Evolutionary conservation across 1,139 yeast genomes (phyloP).

Genomic region (Meyerozyma carpophila): DNA sequence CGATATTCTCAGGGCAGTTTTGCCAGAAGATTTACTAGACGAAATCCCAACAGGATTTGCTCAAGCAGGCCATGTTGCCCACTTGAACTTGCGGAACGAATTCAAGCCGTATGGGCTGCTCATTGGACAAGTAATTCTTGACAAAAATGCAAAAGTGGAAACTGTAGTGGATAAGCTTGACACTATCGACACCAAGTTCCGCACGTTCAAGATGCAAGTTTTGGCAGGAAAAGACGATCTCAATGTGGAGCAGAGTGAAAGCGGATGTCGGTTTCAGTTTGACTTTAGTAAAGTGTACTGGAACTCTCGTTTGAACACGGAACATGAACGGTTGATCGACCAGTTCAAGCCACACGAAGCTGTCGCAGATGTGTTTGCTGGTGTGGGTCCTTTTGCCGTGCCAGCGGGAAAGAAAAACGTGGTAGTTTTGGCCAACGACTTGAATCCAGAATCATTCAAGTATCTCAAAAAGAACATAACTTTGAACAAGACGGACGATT

Average conservation of each 20-base stretch:
- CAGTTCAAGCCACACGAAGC: conserved; percentile 61
- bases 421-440: conserved; percentile 83
- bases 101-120: conserved; percentile 75
- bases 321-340: conserved; percentile 75
- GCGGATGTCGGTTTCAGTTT: conserved; percentile 79
- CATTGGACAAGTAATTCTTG: conserved; percentile 87
- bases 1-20: conserved; percentile 68
- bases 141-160: conserved; percentile 70
- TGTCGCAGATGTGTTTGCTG: conserved; percentile 95
- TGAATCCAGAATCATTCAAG: conserved; percentile 81
- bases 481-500: conserved; percentile 55
- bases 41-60: conserved; percentile 92
- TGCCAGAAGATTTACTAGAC: conserved; percentile 65
- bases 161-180: conserved; percentile 96
- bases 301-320: conserved; percentile 94
- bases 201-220: conserved; percentile 92
- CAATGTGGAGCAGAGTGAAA: conserved; percentile 81
- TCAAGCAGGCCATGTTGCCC: conserved; percentile 94
- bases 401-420: conserved; percentile 89
- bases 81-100: conserved; percentile 77
- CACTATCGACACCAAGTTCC: conserved; percentile 76
- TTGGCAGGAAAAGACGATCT: conserved; percentile 77
- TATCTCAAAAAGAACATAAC: conserved; percentile 62
- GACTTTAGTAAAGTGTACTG: conserved; percentile 94
- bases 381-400: conserved; percentile 96